Conservation (phyloP, 768 basidiomycete genomes). For the Lyophyllum semitale region DNA sequence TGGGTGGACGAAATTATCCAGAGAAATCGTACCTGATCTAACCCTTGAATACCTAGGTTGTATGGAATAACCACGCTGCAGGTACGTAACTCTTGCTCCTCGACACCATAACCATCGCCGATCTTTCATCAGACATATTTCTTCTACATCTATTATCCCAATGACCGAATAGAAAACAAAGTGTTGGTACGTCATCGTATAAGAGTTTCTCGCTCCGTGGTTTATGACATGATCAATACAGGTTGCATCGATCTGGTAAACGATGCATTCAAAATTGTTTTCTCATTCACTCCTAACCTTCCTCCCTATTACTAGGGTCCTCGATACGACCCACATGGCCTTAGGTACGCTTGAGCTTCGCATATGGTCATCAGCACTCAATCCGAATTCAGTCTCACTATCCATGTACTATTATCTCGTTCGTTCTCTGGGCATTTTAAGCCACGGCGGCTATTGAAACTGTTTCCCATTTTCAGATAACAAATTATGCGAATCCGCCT, state of each 20-base stretch:
- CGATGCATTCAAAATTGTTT: background rate
- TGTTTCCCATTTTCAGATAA: slow-evolving; percentile 25
- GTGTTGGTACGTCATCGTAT: slow-evolving; percentile 20
- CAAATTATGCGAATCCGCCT: slow-evolving; percentile 36
- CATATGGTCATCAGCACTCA: background rate
- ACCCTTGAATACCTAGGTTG: slow-evolving; percentile 19
- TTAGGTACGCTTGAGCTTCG: slow-evolving; percentile 21
- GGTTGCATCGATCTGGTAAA: slow-evolving; percentile 32
- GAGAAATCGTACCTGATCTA: background rate
- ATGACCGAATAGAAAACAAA: slow-evolving; percentile 27
- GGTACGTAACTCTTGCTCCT: slow-evolving; percentile 10
- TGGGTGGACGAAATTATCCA: slow-evolving; percentile 15
- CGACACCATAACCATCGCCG: background rate
- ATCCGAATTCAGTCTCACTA: slow-evolving; percentile 23
- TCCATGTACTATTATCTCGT: slow-evolving; percentile 42
- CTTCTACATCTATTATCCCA: slow-evolving; percentile 34
- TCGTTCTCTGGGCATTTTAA: background rate
- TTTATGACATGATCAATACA: slow-evolving; percentile 8
- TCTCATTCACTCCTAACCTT: background rate
- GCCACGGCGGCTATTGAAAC: too few relatives aligned
- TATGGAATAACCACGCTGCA: slow-evolving; percentile 40
- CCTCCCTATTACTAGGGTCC: slow-evolving; percentile 16
- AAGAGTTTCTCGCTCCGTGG: background rate
- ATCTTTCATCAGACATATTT: slow-evolving; percentile 31
- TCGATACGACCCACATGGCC: slow-evolving; percentile 33